A percentile compares a stretch with the other conserved stretches of the same genome.
phyloP scores from a whole-genome alignment of 768 basidiomycete species.

The Mycena sanguinolenta region DNA sequence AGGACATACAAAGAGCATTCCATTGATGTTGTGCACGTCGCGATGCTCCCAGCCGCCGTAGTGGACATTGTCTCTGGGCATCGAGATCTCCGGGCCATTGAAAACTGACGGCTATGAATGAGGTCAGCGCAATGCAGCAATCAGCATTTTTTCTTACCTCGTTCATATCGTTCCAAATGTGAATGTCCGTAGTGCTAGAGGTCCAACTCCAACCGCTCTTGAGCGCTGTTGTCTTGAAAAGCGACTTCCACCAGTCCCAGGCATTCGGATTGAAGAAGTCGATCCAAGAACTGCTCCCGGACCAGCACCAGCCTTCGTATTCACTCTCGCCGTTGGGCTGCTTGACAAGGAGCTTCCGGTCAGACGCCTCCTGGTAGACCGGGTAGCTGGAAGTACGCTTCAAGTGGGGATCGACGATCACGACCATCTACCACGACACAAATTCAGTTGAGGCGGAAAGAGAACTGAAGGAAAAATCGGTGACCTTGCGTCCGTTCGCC shows the following conservation, averaged over 20 bases:
- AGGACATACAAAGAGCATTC: slow-evolving; percentile 87
- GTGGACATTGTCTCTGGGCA: slow-evolving; percentile 79
- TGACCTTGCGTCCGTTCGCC: slow-evolving; percentile 86
- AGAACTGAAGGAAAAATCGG: neutral
- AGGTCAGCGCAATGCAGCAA: slow-evolving; percentile 30
- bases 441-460: slow-evolving; percentile 15
- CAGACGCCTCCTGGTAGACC: slow-evolving; percentile 86
- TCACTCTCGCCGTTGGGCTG: slow-evolving; percentile 83
- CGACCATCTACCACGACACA: slow-evolving; percentile 85
- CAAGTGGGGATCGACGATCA: slow-evolving; percentile 96
- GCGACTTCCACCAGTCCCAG: slow-evolving; percentile 91
- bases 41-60: slow-evolving; percentile 98
- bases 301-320: slow-evolving; percentile 99
- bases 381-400: slow-evolving; percentile 87
- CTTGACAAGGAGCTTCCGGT: slow-evolving; percentile 87
- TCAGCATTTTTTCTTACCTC: slow-evolving; percentile 68
- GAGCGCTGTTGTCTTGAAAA: slow-evolving; percentile 77
- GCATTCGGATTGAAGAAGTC: slow-evolving; percentile 94
- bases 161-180: slow-evolving; percentile 99
- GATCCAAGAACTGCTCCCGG: slow-evolving; percentile 95
- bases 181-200: slow-evolving; percentile 84
- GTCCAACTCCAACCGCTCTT: slow-evolving; percentile 80
- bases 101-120: slow-evolving; percentile 91
- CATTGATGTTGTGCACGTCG: slow-evolving; percentile 97
- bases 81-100: slow-evolving; percentile 95